Percentiles rank a stretch among this genome's conserved stretches.
phyloP scores from a whole-genome alignment of 805 yeast species.

The Wickerhamomyces bovis region DNA sequence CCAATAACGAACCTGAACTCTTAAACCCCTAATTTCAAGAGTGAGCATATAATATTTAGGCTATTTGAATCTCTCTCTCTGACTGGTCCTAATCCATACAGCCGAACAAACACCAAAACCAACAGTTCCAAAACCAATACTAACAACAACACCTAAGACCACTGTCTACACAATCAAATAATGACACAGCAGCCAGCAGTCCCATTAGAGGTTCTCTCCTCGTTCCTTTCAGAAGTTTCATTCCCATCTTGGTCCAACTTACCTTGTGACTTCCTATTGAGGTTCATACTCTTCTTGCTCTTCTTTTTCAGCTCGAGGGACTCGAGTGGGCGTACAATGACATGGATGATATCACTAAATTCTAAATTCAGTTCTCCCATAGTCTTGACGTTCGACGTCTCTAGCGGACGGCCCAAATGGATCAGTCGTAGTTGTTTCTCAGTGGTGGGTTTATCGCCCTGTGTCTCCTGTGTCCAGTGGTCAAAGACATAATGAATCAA shows the following conservation, averaged over 20 bases:
- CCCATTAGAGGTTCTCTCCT: background rate
- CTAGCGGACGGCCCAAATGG: constrained; percentile 26
- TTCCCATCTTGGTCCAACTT: background rate
- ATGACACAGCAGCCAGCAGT: constrained; percentile 11
- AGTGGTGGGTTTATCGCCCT: background rate
- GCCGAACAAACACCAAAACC: too few relatives aligned
- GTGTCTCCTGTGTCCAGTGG: background rate
- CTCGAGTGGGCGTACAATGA: constrained; percentile 25
- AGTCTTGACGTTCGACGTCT: constrained; percentile 1
- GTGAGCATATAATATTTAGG: too few relatives aligned
- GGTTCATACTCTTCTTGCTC: background rate
- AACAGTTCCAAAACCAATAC: background rate
- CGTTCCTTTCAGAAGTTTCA: background rate
- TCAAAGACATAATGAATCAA: background rate
- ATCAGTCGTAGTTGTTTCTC: constrained; percentile 22
- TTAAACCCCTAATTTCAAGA: too few relatives aligned
- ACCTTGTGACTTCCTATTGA: background rate
- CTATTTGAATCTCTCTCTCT: too few relatives aligned
- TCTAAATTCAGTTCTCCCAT: constrained; percentile 14
- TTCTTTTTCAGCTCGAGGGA: background rate
- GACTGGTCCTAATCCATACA: too few relatives aligned
- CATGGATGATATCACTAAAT: constrained; percentile 25
- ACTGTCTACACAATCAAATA: constrained; percentile 5
- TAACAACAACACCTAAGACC: background rate
- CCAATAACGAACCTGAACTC: background rate